Base-by-base conservation (phyloP, 2,329 filamentous ascomycete species). In the Calonectria ilicicola region DNA sequence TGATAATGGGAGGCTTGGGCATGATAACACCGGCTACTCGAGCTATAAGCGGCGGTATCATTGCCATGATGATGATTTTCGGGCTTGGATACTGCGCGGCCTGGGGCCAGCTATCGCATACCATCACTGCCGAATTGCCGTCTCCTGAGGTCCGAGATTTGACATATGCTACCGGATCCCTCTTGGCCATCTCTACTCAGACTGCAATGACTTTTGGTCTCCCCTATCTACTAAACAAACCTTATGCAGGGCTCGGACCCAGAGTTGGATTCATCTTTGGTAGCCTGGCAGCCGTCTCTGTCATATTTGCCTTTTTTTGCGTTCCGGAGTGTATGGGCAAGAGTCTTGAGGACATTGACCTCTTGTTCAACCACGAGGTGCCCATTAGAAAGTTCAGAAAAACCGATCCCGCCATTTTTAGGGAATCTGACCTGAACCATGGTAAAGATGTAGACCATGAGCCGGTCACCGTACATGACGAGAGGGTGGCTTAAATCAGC, bases 1-100 rank as follows among this genome's bases (percentile, higher is more conserved):
- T 85, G 21, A 80, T 81, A 8, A 84, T 85, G 83, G 84, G 82
- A 27, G 83, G 80, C 2, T 75, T 85, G 12, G 84, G 83, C 17
- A 80, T 80, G 17, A 42, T 73, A 1, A 49, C 53, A 12, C 66
- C 75, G 10, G 68, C 77, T 1, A 75, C 73, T 0, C 64, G 73
- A 12, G 26, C 47, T 46, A 68, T 76, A 46, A 81, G 79, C 21
- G 72, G 75, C 10, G 80, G 76, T 12, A 81, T 85, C 26, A 78
- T 84, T 12, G 80, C 81, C 26, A 82, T 82, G 75, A 74, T 82
- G 47, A 79, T 77, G 21, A 42, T 86, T 7, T 84, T 80, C 42
- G 73, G 65, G 27, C 71, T 81, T 44, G 81, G 80, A 21, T 83
- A 81, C 71, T 75, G 72, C 38, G 74, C 82, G 2, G 82, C 79